Conservation (phyloP, 2,329 filamentous ascomycete genomes). For the Colletotrichum musicola region DNA sequence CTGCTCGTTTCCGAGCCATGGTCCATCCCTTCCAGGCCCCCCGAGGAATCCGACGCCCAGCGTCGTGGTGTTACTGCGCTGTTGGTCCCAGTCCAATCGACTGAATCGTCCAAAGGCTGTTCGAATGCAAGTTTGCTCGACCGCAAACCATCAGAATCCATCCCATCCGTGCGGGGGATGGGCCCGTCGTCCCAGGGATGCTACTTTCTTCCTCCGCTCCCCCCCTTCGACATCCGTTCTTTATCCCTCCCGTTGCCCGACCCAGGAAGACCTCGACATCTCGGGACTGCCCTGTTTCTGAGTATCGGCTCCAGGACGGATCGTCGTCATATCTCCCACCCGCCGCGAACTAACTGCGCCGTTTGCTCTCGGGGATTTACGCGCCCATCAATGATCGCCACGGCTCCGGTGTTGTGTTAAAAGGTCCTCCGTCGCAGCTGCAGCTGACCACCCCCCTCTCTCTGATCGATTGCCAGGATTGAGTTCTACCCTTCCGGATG, state of each 20-base stretch:
- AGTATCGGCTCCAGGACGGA: conserved; percentile 27
- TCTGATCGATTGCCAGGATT: conserved; percentile 26
- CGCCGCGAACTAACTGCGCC: conserved; percentile 15
- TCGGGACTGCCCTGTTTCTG: conserved; percentile 22
- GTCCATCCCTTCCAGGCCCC: conserved; percentile 9
- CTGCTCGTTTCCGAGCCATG: conserved; percentile 34
- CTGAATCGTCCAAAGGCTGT: not conserved
- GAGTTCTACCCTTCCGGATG: conserved; percentile 13
- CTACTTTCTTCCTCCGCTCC: not conserved
- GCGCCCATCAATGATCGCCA: conserved; percentile 25
- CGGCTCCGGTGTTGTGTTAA: conserved; percentile 23
- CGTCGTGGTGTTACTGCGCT: not conserved
- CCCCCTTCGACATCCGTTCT: conserved; percentile 19
- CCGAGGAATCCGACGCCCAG: not conserved
- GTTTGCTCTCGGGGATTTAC: conserved; percentile 16
- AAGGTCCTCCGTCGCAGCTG: not conserved
- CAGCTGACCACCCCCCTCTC: not conserved
- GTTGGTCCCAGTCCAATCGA: conserved; percentile 1
- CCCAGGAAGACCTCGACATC: conserved; percentile 13
- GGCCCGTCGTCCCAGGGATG: conserved; percentile 25
- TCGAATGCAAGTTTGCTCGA: not conserved
- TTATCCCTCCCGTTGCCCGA: conserved; percentile 7
- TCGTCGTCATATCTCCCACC: conserved; percentile 17
- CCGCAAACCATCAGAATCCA: conserved; percentile 22
- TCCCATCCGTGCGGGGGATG: conserved; percentile 29